phyloP scores from a whole-genome alignment of 2,329 filamentous ascomycete species.

The Aspergillus novofumigatus region DNA sequence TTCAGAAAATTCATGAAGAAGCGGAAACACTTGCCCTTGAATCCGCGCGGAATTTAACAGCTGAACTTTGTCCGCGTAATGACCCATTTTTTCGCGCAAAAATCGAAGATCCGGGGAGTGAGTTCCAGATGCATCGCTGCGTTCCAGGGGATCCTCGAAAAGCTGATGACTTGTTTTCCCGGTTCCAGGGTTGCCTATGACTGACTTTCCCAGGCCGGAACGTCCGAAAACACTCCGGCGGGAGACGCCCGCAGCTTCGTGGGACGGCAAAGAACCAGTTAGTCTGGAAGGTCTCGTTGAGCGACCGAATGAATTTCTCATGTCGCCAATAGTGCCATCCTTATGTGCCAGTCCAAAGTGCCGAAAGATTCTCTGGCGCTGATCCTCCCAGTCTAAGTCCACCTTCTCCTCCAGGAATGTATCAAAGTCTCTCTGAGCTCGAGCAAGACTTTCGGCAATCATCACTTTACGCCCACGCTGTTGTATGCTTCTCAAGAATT shows the following conservation, averaged over 20 bases:
- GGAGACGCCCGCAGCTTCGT: conserved; percentile 35
- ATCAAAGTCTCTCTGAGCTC: conserved; percentile 88
- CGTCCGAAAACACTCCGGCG: conserved; percentile 60
- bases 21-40: conserved; percentile 62
- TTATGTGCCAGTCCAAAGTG: conserved; percentile 80
- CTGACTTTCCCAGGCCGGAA: conserved; percentile 72
- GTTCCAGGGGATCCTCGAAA: conserved; percentile 64
- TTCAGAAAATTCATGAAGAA: conserved; percentile 70
- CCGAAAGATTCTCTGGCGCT: conserved; percentile 88
- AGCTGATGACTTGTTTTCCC: conserved; percentile 57
- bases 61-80: conserved; percentile 74
- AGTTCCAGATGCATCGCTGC: conserved; percentile 48
- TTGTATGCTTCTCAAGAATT: conserved; percentile 80
- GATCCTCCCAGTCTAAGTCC: conserved; percentile 91
- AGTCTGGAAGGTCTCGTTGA: conserved; percentile 36
- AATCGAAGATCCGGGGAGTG: conserved; percentile 68
- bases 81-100: conserved; percentile 76
- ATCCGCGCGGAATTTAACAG: conserved; percentile 70
- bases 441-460: conserved; percentile 84
- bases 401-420: conserved; percentile 91
- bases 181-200: conserved; percentile 75
- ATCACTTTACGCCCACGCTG: conserved; percentile 87
- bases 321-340: conserved; percentile 36
- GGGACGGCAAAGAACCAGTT: conserved; percentile 42
- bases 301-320: conserved; percentile 48